phyloP scores from a whole-genome alignment of 306 rosid genomes.

The Ceratonia siliqua region DNA sequence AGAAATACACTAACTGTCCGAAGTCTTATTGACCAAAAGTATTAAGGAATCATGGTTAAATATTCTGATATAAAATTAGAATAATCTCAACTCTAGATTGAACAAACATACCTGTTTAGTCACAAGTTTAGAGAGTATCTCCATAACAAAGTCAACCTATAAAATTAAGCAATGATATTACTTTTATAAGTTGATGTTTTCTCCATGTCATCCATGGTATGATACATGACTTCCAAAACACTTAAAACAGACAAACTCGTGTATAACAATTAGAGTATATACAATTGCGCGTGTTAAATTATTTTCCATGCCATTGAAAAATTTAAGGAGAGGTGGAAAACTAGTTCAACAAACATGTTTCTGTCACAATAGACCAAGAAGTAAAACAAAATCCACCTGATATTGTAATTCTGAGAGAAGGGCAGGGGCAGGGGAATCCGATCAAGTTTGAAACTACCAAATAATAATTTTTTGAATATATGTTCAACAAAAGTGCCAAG shows the following conservation, averaged over 20 bases:
- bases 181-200: slow-evolving; percentile 16
- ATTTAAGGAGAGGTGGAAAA: background rate
- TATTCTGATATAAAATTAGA: background rate
- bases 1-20: slow-evolving; percentile 33
- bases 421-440: background rate
- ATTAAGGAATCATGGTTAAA: background rate
- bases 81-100: slow-evolving; percentile 1
- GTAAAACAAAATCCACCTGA: background rate
- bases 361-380: background rate
- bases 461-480: background rate
- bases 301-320: background rate
- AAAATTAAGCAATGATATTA: slow-evolving; percentile 33
- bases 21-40: background rate
- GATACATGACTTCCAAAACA: background rate
- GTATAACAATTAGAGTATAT: too few species aligned
- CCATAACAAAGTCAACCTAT: slow-evolving; percentile 98
- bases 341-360: background rate
- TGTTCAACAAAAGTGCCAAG: background rate
- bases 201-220: background rate
- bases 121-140: slow-evolving; percentile 91
- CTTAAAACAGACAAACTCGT: background rate
- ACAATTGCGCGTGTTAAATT: background rate
- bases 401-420: background rate
- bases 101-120: slow-evolving; percentile 65
- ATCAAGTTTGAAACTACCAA: background rate